Percentiles rank a stretch among this genome's conserved stretches.
Conservation (phyloP, 805 yeast species). For the Danielozyma ontarioensis region DNA sequence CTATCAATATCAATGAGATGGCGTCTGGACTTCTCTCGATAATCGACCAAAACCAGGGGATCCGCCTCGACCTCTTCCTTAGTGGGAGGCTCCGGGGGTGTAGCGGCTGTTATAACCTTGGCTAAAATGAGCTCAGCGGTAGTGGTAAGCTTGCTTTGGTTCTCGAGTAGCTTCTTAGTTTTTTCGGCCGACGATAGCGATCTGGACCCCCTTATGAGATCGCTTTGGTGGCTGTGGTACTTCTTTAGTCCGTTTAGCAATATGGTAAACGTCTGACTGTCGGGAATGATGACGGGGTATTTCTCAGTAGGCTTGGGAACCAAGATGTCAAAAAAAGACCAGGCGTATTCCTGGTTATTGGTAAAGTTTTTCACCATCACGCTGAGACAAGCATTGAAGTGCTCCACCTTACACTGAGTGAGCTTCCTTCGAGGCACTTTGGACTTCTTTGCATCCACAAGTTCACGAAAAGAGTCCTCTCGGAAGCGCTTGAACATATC, state of each 20-base stretch:
- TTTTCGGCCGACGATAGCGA: slow-evolving; percentile 14
- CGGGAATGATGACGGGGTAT: slow-evolving; percentile 16
- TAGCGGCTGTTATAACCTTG: slow-evolving; percentile 22
- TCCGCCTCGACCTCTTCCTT: slow-evolving; percentile 14
- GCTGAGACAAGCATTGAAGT: slow-evolving; percentile 34
- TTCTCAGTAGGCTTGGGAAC: slow-evolving; percentile 11
- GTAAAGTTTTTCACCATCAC: slow-evolving; percentile 28
- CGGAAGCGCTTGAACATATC: slow-evolving; percentile 15
- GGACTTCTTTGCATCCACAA: slow-evolving; percentile 10
- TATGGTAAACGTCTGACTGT: slow-evolving; percentile 34
- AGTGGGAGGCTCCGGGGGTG: slow-evolving; percentile 31
- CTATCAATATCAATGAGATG: slow-evolving; percentile 26
- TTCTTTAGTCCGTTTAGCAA: slow-evolving; percentile 30
- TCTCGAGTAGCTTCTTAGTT: slow-evolving; percentile 16
- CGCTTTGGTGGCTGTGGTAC: slow-evolving; percentile 11
- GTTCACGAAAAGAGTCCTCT: slow-evolving; percentile 1
- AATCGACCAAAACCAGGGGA: slow-evolving; percentile 14
- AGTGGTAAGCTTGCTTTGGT: slow-evolving; percentile 22
- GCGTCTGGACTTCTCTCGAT: slow-evolving; percentile 11
- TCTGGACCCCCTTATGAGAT: slow-evolving; percentile 8
- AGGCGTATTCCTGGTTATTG: slow-evolving; percentile 28
- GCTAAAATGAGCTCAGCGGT: slow-evolving; percentile 23
- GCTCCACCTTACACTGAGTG: slow-evolving; percentile 15
- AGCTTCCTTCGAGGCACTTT: slow-evolving; percentile 4
- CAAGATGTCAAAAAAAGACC: slow-evolving; percentile 31